Evolutionary conservation across 1,139 yeast genomes (phyloP), one percentile per base, ranked within the genome.

Genomic region (Hemisphaericaspora subhashii): DNA sequence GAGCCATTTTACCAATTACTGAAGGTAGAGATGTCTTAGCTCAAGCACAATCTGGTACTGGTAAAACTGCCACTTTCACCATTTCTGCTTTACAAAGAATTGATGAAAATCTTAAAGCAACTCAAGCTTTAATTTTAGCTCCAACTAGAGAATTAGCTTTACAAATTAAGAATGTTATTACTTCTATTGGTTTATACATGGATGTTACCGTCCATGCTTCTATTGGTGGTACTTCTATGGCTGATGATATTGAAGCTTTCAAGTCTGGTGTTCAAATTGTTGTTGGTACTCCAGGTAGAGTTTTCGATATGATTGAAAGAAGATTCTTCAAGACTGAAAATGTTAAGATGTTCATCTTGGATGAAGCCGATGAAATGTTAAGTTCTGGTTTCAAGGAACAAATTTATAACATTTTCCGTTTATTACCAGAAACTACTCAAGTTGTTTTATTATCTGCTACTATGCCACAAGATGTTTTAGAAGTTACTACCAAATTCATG

Each of bases 231-330:
- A 90, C 96, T 57, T 82, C 94, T 48, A 79, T 87, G 68, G 77
- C 79, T 55, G 96, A 89, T 57, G 98, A 92, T 74, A 85, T 88
- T 56, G 88, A 86, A 64, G 95, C 94, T 52, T 83, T 92, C 72
- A 86, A 81, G 66, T 79, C 83, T 49, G 97, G 97, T 68, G 95
- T 88, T 55, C 98, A 92, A 74, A 79, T 92, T 51, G 96, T 92
- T 56, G 96, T 90, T 53, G 98, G 98, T 76, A 92, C 98, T 57
- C 98, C 98, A 68, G 98, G 98, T 72, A 88, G 98, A 79, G 97
- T 92, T 55, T 84, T 72, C 68, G 98, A 92, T 71, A 90, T 92
- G 95, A 92, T 92, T 66, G 89, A 87, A 72, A 83, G 97, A 72
- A 83, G 96, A 68, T 79, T 77, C 74, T 83, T 92, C 74, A 84